phyloP scores from a whole-genome alignment of 305 asterid genomes.

The Nicotiana rustica region DNA sequence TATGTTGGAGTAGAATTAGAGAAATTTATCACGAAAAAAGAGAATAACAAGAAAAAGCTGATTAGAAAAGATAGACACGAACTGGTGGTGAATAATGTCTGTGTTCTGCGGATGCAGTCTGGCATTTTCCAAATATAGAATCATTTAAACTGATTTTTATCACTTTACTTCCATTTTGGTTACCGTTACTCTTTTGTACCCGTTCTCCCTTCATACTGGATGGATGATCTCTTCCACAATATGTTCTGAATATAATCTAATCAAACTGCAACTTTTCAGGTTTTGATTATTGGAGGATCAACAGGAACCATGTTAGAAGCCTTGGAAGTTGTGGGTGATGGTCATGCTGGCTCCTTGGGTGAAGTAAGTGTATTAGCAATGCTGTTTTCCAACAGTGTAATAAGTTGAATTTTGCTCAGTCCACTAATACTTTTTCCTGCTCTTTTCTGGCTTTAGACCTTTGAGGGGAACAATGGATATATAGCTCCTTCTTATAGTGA shows the following conservation, averaged over 20 bases:
- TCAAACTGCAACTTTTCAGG: conserved; percentile 58
- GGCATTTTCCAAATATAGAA: neutral
- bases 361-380: conserved; percentile 56
- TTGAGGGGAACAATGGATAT: conserved; percentile 75
- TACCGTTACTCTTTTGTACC: neutral
- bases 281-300: conserved; percentile 96
- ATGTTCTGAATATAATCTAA: conserved; percentile 19
- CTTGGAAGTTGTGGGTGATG: conserved; percentile 92
- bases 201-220: conserved; percentile 19
- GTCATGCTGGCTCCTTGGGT: conserved; percentile 63
- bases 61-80: neutral
- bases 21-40: neutral
- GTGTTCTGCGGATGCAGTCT: conserved; percentile 6
- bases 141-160: too few species aligned
- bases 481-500: conserved; percentile 69
- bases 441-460: conserved; percentile 59
- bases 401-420: neutral
- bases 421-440: conserved; percentile 13
- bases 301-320: conserved; percentile 99
- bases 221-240: conserved; percentile 32
- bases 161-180: neutral
- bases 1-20: neutral
- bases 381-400: conserved; percentile 6
- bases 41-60: conserved; percentile 3
- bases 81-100: conserved; percentile 25